Percentiles rank a stretch among this genome's conserved stretches.
These are phyloP conservation scores for Polytrichum commune DNA, from an alignment of 225 moss, liverwort and hornwort genomes.

Conservation along the genomic window DNA sequence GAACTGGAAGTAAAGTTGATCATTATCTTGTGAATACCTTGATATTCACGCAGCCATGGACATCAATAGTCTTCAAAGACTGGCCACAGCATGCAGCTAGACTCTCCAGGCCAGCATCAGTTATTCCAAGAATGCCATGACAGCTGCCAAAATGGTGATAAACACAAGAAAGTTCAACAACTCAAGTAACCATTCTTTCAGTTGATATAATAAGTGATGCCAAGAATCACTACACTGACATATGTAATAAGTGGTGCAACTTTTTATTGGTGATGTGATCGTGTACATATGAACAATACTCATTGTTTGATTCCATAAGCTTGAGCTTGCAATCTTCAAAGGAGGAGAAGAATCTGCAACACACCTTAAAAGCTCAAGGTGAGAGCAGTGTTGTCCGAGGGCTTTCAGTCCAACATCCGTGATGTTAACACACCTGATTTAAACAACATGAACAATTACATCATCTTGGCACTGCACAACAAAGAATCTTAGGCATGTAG, in stretches of 20 bases:
- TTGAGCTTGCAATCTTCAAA: too few species aligned
- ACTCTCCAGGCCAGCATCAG: slow-evolving; percentile 74
- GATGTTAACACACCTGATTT: slow-evolving; percentile 79
- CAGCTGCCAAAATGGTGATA: slow-evolving; percentile 43
- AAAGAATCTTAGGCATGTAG: too few species aligned
- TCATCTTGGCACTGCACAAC: neutral
- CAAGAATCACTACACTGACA: too few species aligned
- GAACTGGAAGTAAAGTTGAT: neutral
- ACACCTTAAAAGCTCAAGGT: slow-evolving; percentile 74
- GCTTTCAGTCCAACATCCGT: slow-evolving; percentile 76
- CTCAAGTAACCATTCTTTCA: neutral
- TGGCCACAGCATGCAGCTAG: slow-evolving; percentile 61
- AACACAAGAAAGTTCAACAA: neutral
- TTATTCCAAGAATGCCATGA: slow-evolving; percentile 93
- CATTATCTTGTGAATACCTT: slow-evolving; percentile 37
- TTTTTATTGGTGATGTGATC: too few species aligned
- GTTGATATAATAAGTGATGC: too few species aligned
- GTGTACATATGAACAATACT: too few species aligned
- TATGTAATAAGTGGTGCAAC: too few species aligned
- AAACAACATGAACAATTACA: slow-evolving; percentile 14
- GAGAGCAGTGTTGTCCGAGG: slow-evolving; percentile 58
- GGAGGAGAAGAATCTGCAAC: too few species aligned
- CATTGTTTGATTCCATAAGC: too few species aligned
- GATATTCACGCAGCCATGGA: slow-evolving; percentile 85
- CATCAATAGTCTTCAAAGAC: slow-evolving; percentile 80